phyloP scores from a whole-genome alignment of 495 filamentous ascomycete species.

The Aspergillus conjunctus region DNA sequence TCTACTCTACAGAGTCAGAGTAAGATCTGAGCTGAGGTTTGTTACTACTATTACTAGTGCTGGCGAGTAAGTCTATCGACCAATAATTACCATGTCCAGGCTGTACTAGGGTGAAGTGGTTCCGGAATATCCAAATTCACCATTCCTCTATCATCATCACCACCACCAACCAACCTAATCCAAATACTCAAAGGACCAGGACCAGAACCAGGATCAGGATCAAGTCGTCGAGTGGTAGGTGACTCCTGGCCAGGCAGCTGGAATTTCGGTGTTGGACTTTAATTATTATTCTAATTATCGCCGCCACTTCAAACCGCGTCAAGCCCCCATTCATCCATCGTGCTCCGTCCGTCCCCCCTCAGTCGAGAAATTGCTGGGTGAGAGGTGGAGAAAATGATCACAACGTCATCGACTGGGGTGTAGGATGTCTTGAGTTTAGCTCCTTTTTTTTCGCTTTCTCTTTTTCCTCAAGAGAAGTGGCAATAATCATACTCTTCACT shows the following conservation, averaged over 20 bases:
- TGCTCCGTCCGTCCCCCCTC: background rate
- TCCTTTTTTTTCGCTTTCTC: no score
- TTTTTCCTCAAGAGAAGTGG: background rate
- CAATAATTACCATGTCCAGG: background rate
- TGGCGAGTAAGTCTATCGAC: background rate
- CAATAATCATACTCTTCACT: background rate
- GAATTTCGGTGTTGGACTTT: background rate
- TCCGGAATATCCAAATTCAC: background rate
- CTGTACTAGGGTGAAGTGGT: background rate
- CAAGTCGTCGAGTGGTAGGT: background rate
- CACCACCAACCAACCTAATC: background rate
- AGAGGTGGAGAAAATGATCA: background rate
- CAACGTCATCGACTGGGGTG: slow-evolving; percentile 6
- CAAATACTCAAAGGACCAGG: background rate
- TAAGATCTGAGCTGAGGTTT: background rate
- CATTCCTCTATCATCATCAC: no score
- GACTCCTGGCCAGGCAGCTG: background rate
- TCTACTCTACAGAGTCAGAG: no score
- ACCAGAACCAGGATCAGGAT: background rate
- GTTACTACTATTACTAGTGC: background rate
- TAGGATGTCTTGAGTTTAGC: background rate
- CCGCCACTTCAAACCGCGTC: background rate
- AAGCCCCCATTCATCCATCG: background rate
- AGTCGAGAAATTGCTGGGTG: background rate
- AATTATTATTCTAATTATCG: background rate